Evolutionary conservation across 2,329 filamentous ascomycete species (phyloP).

Genomic region (Fusarium sp.): DNA sequence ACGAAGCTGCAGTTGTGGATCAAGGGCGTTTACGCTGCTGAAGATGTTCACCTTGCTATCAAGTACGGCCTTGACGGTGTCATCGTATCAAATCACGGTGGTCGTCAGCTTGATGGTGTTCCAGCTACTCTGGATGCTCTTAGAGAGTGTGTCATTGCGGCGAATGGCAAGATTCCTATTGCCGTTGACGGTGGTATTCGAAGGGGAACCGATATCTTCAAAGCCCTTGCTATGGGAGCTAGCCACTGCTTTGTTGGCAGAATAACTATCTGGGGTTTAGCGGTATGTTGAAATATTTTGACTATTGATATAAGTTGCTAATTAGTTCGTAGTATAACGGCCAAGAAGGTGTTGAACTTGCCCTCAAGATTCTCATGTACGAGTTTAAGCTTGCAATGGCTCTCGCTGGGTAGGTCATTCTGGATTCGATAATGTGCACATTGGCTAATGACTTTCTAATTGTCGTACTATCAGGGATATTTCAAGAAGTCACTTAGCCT

Average conservation of each 20-base stretch:
- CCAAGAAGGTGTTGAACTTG: slow-evolving; percentile 51
- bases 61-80: slow-evolving; percentile 52
- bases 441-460: slow-evolving; percentile 9
- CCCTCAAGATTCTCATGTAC: slow-evolving; percentile 55
- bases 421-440: neutral
- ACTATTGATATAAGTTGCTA: neutral
- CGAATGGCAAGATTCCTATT: slow-evolving; percentile 71
- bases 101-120: slow-evolving; percentile 57
- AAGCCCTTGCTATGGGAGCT: slow-evolving; percentile 53
- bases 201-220: slow-evolving; percentile 53
- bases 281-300: slow-evolving; percentile 21
- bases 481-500: slow-evolving; percentile 36
- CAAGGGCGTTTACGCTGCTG: slow-evolving; percentile 54
- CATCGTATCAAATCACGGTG: slow-evolving; percentile 47
- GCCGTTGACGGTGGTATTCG: slow-evolving; percentile 58
- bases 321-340: slow-evolving; percentile 43
- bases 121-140: slow-evolving; percentile 71
- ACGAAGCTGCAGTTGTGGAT: slow-evolving; percentile 60
- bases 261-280: slow-evolving; percentile 58
- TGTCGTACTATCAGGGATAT: slow-evolving; percentile 46
- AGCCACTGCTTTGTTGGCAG: slow-evolving; percentile 43
- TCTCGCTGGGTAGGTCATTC: slow-evolving; percentile 35
- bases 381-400: slow-evolving; percentile 50
- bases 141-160: slow-evolving; percentile 73
- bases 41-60: slow-evolving; percentile 51